These are phyloP conservation scores for Paramecium pentaurelia DNA, from an alignment of 73 alveolate species.

Conservation along the genomic window DNA sequence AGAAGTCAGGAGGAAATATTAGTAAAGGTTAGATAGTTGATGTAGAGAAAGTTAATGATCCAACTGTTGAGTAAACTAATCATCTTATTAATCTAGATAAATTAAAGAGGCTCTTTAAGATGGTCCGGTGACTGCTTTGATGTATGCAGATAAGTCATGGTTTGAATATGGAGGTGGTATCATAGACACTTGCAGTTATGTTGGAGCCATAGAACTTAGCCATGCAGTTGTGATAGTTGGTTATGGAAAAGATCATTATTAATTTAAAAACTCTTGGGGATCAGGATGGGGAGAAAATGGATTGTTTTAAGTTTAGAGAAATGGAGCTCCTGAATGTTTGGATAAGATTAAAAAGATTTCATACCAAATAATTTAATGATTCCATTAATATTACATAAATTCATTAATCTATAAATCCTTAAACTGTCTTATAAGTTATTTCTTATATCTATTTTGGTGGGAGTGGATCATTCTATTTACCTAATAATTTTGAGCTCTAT, in stretches of 20 bases:
- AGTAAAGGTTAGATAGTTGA: neutral
- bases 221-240: conserved; percentile 57
- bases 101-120: neutral
- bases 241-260: neutral
- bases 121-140: neutral
- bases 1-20: neutral
- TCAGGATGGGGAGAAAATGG: conserved; percentile 54
- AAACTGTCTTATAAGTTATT: neutral
- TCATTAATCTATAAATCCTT: neutral
- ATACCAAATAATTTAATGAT: neutral
- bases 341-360: conserved; percentile 6
- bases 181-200: conserved; percentile 23
- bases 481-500: neutral
- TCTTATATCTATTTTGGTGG: neutral
- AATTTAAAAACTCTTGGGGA: conserved; percentile 59
- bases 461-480: neutral
- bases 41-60: neutral
- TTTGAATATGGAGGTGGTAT: neutral
- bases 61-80: neutral
- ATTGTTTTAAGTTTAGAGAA: neutral
- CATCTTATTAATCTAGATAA: neutral
- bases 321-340: neutral
- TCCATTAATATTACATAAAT: neutral
- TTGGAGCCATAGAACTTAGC: neutral
- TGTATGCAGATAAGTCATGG: conserved; percentile 24